These are phyloP conservation scores for Logfia minima DNA, from an alignment of 129 eudicot species.

Conservation along the genomic window DNA sequence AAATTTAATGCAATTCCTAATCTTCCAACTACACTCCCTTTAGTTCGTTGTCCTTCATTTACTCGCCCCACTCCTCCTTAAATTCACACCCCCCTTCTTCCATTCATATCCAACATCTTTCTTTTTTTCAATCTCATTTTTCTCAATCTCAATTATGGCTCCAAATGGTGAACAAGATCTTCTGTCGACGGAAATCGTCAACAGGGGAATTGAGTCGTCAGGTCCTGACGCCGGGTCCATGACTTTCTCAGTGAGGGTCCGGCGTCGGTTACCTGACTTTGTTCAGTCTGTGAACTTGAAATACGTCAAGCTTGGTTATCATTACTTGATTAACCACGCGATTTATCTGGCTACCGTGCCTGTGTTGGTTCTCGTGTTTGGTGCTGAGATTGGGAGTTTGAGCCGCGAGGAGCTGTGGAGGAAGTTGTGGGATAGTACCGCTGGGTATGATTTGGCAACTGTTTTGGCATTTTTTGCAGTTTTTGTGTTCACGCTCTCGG, in stretches of 20 bases:
- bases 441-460: conserved; percentile 66
- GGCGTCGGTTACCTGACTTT: conserved; percentile 79
- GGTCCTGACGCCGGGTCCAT: conserved; percentile 87
- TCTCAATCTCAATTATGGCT: conserved; percentile 23
- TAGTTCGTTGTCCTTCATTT: conserved; percentile 36
- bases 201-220: conserved; percentile 61
- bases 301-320: conserved; percentile 92
- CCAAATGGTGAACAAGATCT: conserved; percentile 66
- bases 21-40: conserved; percentile 28
- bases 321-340: conserved; percentile 77
- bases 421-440: conserved; percentile 66
- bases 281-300: conserved; percentile 81
- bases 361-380: conserved; percentile 56
- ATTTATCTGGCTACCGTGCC: conserved; percentile 79
- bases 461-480: conserved; percentile 70
- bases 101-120: not conserved
- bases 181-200: conserved; percentile 84
- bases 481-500: conserved; percentile 65
- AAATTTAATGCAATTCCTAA: conserved; percentile 40
- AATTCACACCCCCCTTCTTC: conserved; percentile 22
- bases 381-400: conserved; percentile 80
- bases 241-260: conserved; percentile 79
- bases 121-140: not conserved
- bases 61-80: conserved; percentile 32
- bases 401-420: conserved; percentile 76